Conservation (phyloP, 495 filamentous ascomycete species). For the Xylaria grammica region DNA sequence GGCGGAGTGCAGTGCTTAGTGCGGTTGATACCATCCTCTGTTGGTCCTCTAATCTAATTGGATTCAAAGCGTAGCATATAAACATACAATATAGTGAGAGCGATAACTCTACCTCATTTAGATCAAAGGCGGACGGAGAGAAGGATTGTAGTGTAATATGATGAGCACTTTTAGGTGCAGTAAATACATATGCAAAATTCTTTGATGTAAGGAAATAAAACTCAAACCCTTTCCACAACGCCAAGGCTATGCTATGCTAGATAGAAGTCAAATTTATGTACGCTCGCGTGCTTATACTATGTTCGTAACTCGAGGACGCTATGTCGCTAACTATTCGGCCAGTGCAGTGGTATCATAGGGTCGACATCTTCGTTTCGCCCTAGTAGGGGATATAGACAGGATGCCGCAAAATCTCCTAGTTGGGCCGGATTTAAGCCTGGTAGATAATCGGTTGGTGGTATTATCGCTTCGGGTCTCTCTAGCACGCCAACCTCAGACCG, state of each 20-base stretch:
- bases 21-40: no score
- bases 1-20: no score
- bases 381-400: slow-evolving; percentile 27
- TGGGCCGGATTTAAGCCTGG: not conserved
- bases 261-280: slow-evolving; percentile 12
- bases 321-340: slow-evolving; percentile 25
- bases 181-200: no score
- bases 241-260: slow-evolving; percentile 15
- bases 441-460: not conserved
- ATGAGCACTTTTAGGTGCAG: not conserved
- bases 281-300: not conserved
- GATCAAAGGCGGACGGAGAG: no score
- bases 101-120: no score
- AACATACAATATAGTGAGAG: no score
- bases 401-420: not conserved
- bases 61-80: no score
- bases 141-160: no score
- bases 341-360: slow-evolving; percentile 31
- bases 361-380: slow-evolving; percentile 29
- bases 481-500: not conserved
- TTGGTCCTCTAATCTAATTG: no score
- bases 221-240: slow-evolving; percentile 9
- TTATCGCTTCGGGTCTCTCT: not conserved
- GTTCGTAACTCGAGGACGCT: not conserved
- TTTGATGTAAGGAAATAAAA: no score